Conservation (phyloP, 768 basidiomycete species). For the Naganishia friedmannii region DNA sequence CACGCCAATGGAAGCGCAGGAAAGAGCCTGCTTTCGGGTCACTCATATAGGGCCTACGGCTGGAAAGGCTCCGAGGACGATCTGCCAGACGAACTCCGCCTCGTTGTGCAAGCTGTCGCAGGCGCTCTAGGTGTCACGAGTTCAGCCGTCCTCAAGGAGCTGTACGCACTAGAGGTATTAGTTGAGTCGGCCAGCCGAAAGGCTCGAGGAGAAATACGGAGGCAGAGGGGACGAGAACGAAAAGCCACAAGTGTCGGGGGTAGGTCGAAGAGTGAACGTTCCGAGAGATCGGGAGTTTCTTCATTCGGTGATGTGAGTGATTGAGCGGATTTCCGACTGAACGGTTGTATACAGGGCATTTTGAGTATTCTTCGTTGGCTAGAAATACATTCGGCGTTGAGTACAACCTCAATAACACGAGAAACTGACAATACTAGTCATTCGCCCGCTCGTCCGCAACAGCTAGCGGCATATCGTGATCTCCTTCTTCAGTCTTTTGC, state of each 20-base stretch:
- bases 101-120: constrained; percentile 9
- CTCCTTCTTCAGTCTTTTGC: neutral
- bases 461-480: neutral
- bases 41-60: constrained; percentile 7
- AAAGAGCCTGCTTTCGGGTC: neutral
- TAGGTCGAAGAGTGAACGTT: neutral
- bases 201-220: neutral
- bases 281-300: neutral
- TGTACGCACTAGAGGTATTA: neutral
- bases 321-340: neutral
- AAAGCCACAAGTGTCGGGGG: neutral
- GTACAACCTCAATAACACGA: neutral
- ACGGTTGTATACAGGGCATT: neutral
- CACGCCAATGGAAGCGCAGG: neutral
- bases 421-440: neutral
- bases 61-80: neutral
- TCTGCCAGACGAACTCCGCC: neutral
- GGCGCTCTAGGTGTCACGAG: neutral
- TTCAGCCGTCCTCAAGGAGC: constrained; percentile 16
- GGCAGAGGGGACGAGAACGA: neutral
- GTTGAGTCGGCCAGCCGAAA: neutral
- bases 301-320: neutral
- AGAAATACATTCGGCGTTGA: neutral
- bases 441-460: neutral
- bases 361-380: neutral